These are phyloP conservation scores for Gaeumannomyces sp. DNA, from an alignment of 2,329 filamentous ascomycete species.

Conservation along the genomic window DNA sequence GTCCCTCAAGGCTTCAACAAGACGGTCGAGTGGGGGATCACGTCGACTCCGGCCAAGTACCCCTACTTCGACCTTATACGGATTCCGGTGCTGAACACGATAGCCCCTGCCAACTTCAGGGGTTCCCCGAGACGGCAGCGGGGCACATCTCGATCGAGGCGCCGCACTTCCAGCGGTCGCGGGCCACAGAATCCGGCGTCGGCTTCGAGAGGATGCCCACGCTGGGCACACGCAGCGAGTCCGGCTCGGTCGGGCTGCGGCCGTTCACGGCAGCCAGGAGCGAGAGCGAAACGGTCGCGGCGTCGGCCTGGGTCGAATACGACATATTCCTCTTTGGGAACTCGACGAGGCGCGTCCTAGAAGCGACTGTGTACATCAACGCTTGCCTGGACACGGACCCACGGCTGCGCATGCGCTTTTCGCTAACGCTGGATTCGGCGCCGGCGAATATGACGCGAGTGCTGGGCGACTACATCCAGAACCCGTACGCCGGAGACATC, in stretches of 20 bases:
- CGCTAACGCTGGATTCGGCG: constrained; percentile 39
- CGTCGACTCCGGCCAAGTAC: constrained; percentile 34
- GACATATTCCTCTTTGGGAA: constrained; percentile 8
- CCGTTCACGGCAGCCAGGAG: constrained; percentile 35
- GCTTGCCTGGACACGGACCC: constrained; percentile 45
- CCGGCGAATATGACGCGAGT: constrained; percentile 25
- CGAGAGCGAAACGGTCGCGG: constrained; percentile 40
- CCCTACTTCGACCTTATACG: constrained; percentile 35
- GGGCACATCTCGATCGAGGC: constrained; percentile 47
- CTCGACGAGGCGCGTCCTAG: constrained; percentile 16
- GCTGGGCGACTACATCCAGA: constrained; percentile 34
- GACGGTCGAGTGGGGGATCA: constrained; percentile 47
- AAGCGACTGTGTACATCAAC: constrained; percentile 29
- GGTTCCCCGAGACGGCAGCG: constrained; percentile 59
- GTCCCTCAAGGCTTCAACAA: constrained; percentile 22
- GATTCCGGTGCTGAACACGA: constrained; percentile 49
- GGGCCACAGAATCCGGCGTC: constrained; percentile 46
- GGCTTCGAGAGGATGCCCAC: constrained; percentile 26
- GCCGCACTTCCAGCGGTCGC: constrained; percentile 44
- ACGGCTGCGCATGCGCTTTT: constrained; percentile 40
- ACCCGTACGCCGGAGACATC: constrained; percentile 31
- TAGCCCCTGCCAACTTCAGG: constrained; percentile 46
- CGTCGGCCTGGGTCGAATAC: constrained; percentile 50
- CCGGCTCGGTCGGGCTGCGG: constrained; percentile 47
- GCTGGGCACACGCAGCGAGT: constrained; percentile 39